These are phyloP conservation scores for Collybia mongolica DNA, from an alignment of 768 basidiomycete species.

Conservation along the genomic window DNA sequence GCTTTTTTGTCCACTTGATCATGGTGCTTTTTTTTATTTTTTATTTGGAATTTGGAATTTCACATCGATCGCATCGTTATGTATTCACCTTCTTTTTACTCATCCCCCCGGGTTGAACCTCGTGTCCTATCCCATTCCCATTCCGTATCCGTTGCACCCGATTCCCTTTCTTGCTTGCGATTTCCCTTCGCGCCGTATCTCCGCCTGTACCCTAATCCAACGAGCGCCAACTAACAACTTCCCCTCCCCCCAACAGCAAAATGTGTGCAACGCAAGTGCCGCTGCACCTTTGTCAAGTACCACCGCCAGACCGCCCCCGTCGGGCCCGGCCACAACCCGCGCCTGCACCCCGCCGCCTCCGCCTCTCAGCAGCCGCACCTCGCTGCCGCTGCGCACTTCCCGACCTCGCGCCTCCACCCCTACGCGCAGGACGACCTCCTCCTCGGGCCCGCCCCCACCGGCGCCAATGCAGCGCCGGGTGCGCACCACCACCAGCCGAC, in stretches of 20 bases:
- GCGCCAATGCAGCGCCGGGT: not conserved
- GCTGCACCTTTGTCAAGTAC: constrained; percentile 82
- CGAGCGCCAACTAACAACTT: not conserved
- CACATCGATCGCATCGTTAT: too few species aligned
- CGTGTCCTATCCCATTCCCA: too few species aligned
- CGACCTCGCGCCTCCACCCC: not conserved
- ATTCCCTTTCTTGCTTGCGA: constrained; percentile 1
- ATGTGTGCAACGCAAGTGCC: constrained; percentile 66
- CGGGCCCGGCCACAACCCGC: constrained; percentile 62
- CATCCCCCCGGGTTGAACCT: too few species aligned
- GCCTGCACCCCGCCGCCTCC: constrained; percentile 11
- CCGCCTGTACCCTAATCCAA: too few species aligned
- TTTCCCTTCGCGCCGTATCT: too few species aligned
- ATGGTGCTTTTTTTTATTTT: not conserved
- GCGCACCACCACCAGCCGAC: constrained; percentile 1
- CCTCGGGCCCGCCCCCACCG: constrained; percentile 28
- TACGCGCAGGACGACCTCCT: constrained; percentile 32
- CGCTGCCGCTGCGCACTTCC: not conserved
- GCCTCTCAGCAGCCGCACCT: constrained; percentile 32
- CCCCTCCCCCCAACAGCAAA: constrained; percentile 48
- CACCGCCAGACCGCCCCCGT: constrained; percentile 79
- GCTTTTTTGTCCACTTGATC: too few species aligned
- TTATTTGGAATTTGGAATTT: not conserved
- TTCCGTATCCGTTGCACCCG: too few species aligned
- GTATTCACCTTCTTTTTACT: too few species aligned